These are phyloP conservation scores for Coniosporium apollinis DNA, from an alignment of 495 filamentous ascomycete species.

Conservation along the genomic window DNA sequence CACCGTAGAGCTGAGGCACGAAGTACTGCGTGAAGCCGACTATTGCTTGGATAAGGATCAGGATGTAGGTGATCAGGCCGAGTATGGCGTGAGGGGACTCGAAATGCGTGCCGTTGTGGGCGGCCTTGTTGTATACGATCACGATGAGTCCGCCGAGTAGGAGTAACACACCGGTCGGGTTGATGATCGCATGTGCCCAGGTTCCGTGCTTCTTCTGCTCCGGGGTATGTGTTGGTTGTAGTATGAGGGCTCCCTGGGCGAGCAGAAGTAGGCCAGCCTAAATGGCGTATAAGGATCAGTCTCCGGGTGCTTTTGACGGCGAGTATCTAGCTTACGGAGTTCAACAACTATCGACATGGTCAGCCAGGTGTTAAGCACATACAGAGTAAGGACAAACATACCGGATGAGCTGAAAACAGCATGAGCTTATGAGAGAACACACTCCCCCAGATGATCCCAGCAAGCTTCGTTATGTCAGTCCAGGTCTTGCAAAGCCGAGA, in stretches of 20 bases:
- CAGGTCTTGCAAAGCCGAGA: background rate
- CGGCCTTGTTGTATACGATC: slow-evolving; percentile 70
- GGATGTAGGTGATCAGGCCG: slow-evolving; percentile 57
- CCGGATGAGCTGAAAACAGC: slow-evolving; percentile 74
- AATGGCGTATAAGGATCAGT: no score
- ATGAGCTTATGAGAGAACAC: slow-evolving; percentile 49
- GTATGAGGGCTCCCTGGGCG: slow-evolving; percentile 62
- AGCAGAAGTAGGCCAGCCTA: slow-evolving; percentile 49
- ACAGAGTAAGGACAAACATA: slow-evolving; percentile 19
- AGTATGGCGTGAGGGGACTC: slow-evolving; percentile 63
- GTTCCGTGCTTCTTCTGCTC: slow-evolving; percentile 58
- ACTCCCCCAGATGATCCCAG: slow-evolving; percentile 53
- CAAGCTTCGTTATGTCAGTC: slow-evolving; percentile 34
- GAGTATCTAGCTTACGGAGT: slow-evolving; percentile 29
- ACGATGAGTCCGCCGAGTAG: slow-evolving; percentile 52
- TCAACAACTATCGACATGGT: slow-evolving; percentile 40
- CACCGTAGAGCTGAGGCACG: slow-evolving; percentile 52
- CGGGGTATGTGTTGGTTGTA: slow-evolving; percentile 72
- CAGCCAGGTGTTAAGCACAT: slow-evolving; percentile 1
- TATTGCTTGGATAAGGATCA: slow-evolving; percentile 52
- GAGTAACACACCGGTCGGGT: slow-evolving; percentile 40
- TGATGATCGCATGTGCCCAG: slow-evolving; percentile 47
- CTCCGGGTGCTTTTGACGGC: background rate
- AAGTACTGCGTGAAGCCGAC: slow-evolving; percentile 71
- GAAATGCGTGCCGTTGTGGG: slow-evolving; percentile 46